Percentiles rank a stretch among this genome's conserved stretches.
Evolutionary conservation across 1,139 yeast species (phyloP).

Genomic region (Diutina rugosa): DNA sequence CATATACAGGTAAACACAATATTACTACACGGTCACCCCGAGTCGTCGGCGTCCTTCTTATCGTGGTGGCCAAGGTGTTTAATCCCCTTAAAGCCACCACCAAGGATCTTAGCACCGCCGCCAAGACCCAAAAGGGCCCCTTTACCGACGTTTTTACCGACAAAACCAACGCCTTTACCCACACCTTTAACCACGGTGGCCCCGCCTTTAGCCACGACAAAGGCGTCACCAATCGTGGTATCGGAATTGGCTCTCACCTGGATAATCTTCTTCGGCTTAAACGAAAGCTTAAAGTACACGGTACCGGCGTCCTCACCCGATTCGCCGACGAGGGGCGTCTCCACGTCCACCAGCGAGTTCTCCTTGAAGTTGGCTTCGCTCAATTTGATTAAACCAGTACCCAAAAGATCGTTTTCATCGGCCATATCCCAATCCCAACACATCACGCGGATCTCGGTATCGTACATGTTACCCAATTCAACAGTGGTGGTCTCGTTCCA

Average conservation of each 20-base stretch:
- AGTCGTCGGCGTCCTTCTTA: background rate
- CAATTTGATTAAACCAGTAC: conserved; percentile 49
- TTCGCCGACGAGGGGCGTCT: conserved; percentile 41
- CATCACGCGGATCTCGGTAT: conserved; percentile 42
- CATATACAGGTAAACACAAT: no score
- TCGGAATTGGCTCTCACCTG: conserved; percentile 26
- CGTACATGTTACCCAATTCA: conserved; percentile 45
- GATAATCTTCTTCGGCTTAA: conserved; percentile 59
- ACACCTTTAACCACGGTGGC: conserved; percentile 12
- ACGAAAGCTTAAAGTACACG: conserved; percentile 43
- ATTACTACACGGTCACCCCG: no score
- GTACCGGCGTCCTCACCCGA: conserved; percentile 53
- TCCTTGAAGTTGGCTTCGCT: conserved; percentile 37
- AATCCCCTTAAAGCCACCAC: conserved; percentile 1
- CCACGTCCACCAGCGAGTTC: conserved; percentile 33
- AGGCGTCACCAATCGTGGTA: conserved; percentile 31
- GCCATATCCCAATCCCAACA: conserved; percentile 92
- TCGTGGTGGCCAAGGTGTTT: background rate
- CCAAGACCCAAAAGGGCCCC: conserved; percentile 6
- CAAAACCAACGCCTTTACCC: conserved; percentile 35
- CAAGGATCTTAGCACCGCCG: background rate
- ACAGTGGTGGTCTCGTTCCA: conserved; percentile 58
- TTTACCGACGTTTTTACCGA: conserved; percentile 10
- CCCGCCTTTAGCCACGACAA: conserved; percentile 21
- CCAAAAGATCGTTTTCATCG: conserved; percentile 72